Evolutionary conservation across 192 early-diverging fungal genomes (phyloP).

Genomic region (Backusella morwellensis): DNA sequence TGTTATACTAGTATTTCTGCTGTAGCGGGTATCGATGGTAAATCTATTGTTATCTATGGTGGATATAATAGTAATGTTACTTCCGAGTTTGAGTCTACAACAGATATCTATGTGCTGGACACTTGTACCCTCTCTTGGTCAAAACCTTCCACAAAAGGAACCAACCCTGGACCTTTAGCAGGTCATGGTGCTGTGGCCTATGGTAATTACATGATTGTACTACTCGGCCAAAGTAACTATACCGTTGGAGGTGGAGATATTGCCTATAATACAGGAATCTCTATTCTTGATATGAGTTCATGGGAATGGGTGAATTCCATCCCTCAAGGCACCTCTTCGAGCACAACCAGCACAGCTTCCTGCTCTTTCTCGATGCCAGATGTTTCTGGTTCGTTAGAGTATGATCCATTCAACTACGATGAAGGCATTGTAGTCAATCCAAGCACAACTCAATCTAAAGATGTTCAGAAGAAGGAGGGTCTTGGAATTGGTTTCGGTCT

Average conservation of each 20-base stretch:
- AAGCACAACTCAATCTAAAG: background rate
- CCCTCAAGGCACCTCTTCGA: background rate
- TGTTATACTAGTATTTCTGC: background rate
- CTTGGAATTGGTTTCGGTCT: slow-evolving; percentile 24
- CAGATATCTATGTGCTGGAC: slow-evolving; percentile 22
- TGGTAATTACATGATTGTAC: slow-evolving; percentile 24
- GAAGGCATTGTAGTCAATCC: background rate
- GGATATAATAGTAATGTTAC: background rate
- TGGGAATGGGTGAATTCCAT: slow-evolving; percentile 12
- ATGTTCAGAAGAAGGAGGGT: slow-evolving; percentile 13
- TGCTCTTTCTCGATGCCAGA: background rate
- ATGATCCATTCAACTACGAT: background rate
- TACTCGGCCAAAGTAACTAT: slow-evolving; percentile 8
- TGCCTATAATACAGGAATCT: background rate
- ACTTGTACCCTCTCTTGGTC: slow-evolving; percentile 23
- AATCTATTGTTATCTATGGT: slow-evolving; percentile 22
- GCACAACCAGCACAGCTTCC: background rate
- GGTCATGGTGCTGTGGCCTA: slow-evolving; percentile 7
- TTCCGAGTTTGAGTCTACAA: background rate
- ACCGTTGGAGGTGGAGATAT: background rate
- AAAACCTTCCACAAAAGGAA: slow-evolving; percentile 3
- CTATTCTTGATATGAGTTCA: slow-evolving; percentile 16
- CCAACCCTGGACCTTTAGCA: background rate
- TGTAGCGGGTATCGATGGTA: slow-evolving; percentile 9
- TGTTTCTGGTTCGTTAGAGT: background rate